Conservation (phyloP, 805 yeast genomes). For the Wickerhamomyces tratensis region DNA sequence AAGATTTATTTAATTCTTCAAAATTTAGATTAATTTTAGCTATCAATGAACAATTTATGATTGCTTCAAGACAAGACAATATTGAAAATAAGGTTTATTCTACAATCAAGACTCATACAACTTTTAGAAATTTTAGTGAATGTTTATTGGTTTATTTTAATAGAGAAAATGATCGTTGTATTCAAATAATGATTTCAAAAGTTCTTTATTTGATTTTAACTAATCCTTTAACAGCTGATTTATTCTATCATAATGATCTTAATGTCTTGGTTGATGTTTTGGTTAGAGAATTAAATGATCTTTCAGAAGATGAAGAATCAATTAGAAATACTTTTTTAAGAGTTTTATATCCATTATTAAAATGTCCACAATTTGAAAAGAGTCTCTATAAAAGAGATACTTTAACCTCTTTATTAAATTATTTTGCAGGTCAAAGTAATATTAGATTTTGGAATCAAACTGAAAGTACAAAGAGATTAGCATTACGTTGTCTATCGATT, state of each 20-base stretch:
- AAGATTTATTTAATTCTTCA: conserved; percentile 52
- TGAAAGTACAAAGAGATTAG: conserved; percentile 30
- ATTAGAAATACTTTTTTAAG: conserved; percentile 64
- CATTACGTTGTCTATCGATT: conserved; percentile 19
- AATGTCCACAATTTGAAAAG: conserved; percentile 48
- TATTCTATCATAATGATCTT: conserved; percentile 75
- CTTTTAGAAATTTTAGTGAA: conserved; percentile 50
- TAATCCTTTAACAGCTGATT: conserved; percentile 43
- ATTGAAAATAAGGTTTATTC: conserved; percentile 45
- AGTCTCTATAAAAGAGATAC: conserved; percentile 51
- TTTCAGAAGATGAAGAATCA: conserved; percentile 48
- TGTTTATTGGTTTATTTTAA: conserved; percentile 69
- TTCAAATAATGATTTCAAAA: conserved; percentile 73
- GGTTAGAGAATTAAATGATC: conserved; percentile 65
- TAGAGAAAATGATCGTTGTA: conserved; percentile 59
- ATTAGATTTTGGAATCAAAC: conserved; percentile 25
- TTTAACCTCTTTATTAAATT: conserved; percentile 38
- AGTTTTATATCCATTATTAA: conserved; percentile 62
- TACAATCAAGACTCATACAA: conserved; percentile 33
- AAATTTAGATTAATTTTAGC: conserved; percentile 65
- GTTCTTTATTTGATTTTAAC: conserved; percentile 68
- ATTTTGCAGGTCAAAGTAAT: conserved; percentile 27
- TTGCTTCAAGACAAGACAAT: conserved; percentile 27
- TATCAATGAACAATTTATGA: conserved; percentile 83
- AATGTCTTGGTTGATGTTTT: conserved; percentile 78